Evolutionary conservation across 2,329 filamentous ascomycete species (phyloP), one percentile per base, ranked within the genome.

Genomic region (Cercospora sp.): DNA sequence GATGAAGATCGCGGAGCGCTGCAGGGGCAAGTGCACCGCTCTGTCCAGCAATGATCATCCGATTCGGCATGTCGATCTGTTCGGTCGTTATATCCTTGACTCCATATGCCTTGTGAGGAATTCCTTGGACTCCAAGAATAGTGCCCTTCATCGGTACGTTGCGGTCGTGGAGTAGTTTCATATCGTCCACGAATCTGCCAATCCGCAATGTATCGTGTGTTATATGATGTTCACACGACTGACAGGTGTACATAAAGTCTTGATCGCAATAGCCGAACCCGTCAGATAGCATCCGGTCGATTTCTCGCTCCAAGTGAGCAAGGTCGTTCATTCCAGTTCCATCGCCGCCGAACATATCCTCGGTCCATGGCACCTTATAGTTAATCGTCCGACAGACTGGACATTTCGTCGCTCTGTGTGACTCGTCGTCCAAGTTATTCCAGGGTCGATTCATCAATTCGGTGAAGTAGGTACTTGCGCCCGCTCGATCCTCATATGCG

Each of bases 121-220:
- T 77, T 0, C 90, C 91, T 1, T 79, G 76, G 0, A 84, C 75
- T 8, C 87, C 82, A 7, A 92, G 81, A 4, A 92, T 76, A 0
- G 90, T 93, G 1, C 91, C 90, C 0, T 89, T 88, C 82, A 94
- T 87, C 0, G 90, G 88, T 1, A 80, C 75, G 13, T 82, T 72
- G 3, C 82, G 72, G 3, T 78, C 68, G 3, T 87, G 72, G 0
- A 92, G 80, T 0, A 74, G 73, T 26, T 82, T 75, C 5, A 85
- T 78, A 73, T 93, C 90, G 13, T 76, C 78, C 59, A 82, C 80
- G 72, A 93, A 91, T 71, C 89, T 90, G 53, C 78, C 82, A 1
- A 89, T 84, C n/a, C 85, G 83, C 1, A 93, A 82, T 2, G 82
- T 79, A 58, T 90, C 84, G 71, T 89, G 87, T 6, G 82, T 84